Evolutionary conservation across 306 rosid species (phyloP).

Genomic region (Sphenostylis stenocarpa): DNA sequence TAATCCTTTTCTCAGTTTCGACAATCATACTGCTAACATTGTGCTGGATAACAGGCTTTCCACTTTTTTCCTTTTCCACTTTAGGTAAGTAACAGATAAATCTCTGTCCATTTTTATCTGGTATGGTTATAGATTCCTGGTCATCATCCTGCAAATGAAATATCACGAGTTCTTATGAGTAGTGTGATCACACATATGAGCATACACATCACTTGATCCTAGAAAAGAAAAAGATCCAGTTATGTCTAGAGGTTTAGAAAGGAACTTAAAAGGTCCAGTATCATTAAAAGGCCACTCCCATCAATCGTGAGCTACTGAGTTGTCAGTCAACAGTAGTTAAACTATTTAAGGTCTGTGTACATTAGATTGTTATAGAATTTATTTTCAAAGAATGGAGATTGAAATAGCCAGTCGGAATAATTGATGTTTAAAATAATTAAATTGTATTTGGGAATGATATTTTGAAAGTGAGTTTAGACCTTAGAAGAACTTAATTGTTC

Average conservation of each 20-base stretch:
- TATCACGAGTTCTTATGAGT: neutral
- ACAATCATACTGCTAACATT: slow-evolving; percentile 84
- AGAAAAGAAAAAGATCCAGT: neutral
- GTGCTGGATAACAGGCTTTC: slow-evolving; percentile 57
- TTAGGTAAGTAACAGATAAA: slow-evolving; percentile 87
- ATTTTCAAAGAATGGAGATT: neutral
- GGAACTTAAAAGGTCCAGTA: neutral
- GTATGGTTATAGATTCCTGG: slow-evolving; percentile 79
- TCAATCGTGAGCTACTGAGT: neutral
- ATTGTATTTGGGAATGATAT: neutral
- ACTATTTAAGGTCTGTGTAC: neutral
- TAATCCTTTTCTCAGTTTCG: slow-evolving; percentile 74
- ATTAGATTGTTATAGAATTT: neutral
- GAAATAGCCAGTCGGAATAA: neutral
- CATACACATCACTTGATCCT: neutral
- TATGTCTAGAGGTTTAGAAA: slow-evolving; percentile 2
- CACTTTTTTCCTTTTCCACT: slow-evolving; percentile 75
- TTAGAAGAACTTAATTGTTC: neutral
- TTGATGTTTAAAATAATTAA: neutral
- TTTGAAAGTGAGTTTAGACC: neutral
- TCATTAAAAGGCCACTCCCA: slow-evolving; percentile 9
- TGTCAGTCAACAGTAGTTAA: neutral
- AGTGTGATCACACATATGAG: neutral
- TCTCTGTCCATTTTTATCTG: slow-evolving; percentile 67
- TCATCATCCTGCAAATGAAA: slow-evolving; percentile 66